Percentiles rank a stretch among this genome's conserved stretches.
Evolutionary conservation across 129 eudicot genomes (phyloP).

Genomic region (Helichrysum umbraculigerum): DNA sequence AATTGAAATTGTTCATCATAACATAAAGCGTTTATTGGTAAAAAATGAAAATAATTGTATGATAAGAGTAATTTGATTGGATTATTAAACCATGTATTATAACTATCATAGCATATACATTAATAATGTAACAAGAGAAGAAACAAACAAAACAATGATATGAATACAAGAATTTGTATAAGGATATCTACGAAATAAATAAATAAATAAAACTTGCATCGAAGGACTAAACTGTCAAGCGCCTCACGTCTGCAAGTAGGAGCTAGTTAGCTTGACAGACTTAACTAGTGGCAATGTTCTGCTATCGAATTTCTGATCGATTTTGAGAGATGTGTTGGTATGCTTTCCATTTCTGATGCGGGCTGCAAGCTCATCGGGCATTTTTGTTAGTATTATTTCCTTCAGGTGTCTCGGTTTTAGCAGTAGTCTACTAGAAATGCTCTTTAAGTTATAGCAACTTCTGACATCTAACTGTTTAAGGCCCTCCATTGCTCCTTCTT

Average conservation of each 20-base stretch:
- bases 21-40: not conserved
- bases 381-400: slow-evolving; percentile 39
- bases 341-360: slow-evolving; percentile 21
- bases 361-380: slow-evolving; percentile 35
- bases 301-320: slow-evolving; percentile 21
- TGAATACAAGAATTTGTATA: not conserved
- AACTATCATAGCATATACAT: too few relatives aligned
- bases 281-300: not conserved
- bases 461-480: slow-evolving; percentile 52
- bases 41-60: too few relatives aligned
- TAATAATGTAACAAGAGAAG: too few relatives aligned
- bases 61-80: too few relatives aligned
- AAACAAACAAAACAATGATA: too few relatives aligned
- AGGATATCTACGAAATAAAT: not conserved
- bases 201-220: not conserved
- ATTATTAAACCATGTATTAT: too few relatives aligned
- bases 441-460: slow-evolving; percentile 42
- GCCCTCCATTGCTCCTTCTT: slow-evolving; percentile 45
- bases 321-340: slow-evolving; percentile 21
- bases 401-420: slow-evolving; percentile 27
- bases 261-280: not conserved
- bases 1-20: too few relatives aligned
- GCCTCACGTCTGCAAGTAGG: not conserved
- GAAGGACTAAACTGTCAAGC: not conserved
- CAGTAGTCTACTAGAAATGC: slow-evolving; percentile 30